These are phyloP conservation scores for Glycyrrhiza uralensis DNA, from an alignment of 306 rosid species.

Conservation along the genomic window DNA sequence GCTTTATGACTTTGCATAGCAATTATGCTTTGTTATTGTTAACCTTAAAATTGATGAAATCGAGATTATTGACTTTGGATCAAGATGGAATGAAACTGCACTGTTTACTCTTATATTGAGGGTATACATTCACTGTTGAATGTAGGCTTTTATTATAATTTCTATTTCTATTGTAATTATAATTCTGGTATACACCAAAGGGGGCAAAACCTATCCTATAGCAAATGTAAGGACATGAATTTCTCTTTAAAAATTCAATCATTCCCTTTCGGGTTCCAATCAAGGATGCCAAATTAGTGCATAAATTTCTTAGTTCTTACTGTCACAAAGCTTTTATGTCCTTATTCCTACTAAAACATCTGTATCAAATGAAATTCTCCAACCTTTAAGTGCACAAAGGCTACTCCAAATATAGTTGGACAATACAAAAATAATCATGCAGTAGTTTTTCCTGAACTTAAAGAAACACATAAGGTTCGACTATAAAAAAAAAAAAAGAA, in stretches of 20 bases:
- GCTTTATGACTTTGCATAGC: no score
- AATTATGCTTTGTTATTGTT: no score
- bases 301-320: background rate
- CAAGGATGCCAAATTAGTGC: background rate
- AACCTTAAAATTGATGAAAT: no score
- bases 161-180: no score
- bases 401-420: background rate
- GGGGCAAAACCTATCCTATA: background rate
- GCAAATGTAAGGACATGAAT: background rate
- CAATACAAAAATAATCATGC: background rate
- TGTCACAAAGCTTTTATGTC: background rate
- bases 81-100: no score
- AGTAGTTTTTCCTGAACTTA: background rate
- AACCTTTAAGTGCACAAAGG: background rate
- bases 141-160: no score
- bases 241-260: no score
- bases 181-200: no score
- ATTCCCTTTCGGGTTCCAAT: background rate
- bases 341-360: conserved; percentile 1
- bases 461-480: background rate
- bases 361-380: background rate
- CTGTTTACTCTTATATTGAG: no score
- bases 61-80: no score
- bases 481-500: no score
- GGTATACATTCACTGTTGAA: no score